phyloP scores from a whole-genome alignment of 306 rosid genomes.

The Cicer pinnatifidum region DNA sequence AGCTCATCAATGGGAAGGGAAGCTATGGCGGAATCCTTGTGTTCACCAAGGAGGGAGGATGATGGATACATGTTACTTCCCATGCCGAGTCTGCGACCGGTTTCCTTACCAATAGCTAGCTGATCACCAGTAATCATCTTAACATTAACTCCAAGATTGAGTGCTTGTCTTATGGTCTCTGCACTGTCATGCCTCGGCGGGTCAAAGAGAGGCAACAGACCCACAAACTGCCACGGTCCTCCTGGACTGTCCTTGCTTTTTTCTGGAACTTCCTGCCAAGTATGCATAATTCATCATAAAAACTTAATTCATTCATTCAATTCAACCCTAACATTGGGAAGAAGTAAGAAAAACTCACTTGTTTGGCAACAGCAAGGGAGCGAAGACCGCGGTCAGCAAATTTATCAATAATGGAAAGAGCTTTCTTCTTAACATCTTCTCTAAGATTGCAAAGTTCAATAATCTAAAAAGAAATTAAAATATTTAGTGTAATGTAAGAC shows the following conservation, averaged over 20 bases:
- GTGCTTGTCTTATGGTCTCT: constrained; percentile 85
- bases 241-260: constrained; percentile 77
- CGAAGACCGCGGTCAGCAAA: constrained; percentile 95
- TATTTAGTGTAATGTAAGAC: constrained; percentile 9
- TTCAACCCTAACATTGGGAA: neutral
- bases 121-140: constrained; percentile 98
- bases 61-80: constrained; percentile 98
- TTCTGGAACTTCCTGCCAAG: constrained; percentile 63
- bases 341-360: constrained; percentile 45
- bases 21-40: constrained; percentile 64
- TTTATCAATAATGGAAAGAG: constrained; percentile 75
- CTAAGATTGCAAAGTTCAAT: constrained; percentile 75
- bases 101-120: constrained; percentile 89
- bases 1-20: constrained; percentile 79
- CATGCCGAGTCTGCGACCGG: constrained; percentile 96
- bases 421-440: constrained; percentile 63
- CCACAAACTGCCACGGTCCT: constrained; percentile 79
- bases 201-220: constrained; percentile 89
- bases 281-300: neutral
- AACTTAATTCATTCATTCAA: neutral
- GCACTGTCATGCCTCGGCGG: constrained; percentile 98
- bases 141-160: constrained; percentile 80
- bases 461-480: constrained; percentile 56
- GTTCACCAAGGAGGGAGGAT: constrained; percentile 85
- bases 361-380: constrained; percentile 73